Evolutionary conservation across 2,329 filamentous ascomycete species (phyloP), one percentile per base, ranked within the genome.

Genomic region (Exophiala sideris): DNA sequence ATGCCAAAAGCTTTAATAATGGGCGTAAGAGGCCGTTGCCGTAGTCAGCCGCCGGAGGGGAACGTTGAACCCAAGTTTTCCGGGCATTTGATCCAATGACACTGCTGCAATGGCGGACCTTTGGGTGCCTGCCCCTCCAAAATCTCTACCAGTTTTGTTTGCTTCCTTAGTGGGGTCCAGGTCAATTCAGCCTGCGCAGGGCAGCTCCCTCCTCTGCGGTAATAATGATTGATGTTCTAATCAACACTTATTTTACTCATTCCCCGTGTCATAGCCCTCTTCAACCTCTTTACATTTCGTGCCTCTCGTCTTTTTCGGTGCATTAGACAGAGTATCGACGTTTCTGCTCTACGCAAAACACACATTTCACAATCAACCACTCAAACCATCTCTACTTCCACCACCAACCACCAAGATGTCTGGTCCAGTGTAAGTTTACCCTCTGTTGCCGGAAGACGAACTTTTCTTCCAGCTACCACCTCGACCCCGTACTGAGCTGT

Each of bases 261-360:
- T 50, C 49, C 52, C 51, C 50, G 24, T 45, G 21, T 45, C 56
- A 52, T 54, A 49, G 60, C 55, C 50, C 59, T 60, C 56, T 53
- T 56, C 38, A 56, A 61, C 42, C 41, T 36, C 39, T 52, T 54
- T 47, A 58, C 54, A 49, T 42, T 45, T 55, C 59, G 58, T 58
- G 40, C 52, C 61, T 60, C 60, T 60, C 54, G 57, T 63, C 61
- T 63, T 62, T 63, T 62, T 63, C 61, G 61, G 59, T 63, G 61
- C 61, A 62, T 63, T 61, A 62, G 60, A 62, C 59, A 60, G 59
- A 58, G 60, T 59, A 53, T 58, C 56, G 52, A 48, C 44, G 33
- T 48, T 47, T 11, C 21, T 50, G 34, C 34, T 34, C 40, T 29
- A 36, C 32, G 39, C 38, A 21, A 32, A 29, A 24, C 21, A 36